Evolutionary conservation across 495 filamentous ascomycete species (phyloP).

Genomic region (Neurospora sp.): DNA sequence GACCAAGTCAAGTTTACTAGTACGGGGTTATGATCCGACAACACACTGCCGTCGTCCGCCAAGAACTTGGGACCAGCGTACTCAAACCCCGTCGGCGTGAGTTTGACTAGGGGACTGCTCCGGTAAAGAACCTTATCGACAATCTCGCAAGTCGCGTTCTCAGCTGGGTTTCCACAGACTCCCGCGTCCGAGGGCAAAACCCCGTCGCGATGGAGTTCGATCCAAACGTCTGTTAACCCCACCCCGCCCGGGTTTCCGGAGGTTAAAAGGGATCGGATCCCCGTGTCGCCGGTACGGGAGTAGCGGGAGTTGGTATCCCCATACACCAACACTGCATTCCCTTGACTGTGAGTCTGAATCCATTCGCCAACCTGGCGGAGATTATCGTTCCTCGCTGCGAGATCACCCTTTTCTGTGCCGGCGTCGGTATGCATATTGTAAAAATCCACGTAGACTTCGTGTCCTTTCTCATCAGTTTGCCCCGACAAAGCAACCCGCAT

Average conservation of each 20-base stretch:
- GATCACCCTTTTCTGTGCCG: conserved; percentile 39
- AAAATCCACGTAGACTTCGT: conserved; percentile 41
- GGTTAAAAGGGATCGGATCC: conserved; percentile 30
- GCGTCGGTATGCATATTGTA: conserved; percentile 58
- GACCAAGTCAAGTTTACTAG: conserved; percentile 45
- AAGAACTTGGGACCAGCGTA: conserved; percentile 45
- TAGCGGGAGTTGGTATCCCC: conserved; percentile 54
- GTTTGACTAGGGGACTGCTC: conserved; percentile 31
- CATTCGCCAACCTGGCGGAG: conserved; percentile 45
- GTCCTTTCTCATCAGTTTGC: conserved; percentile 4
- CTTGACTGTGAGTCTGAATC: conserved; percentile 40
- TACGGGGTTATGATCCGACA: conserved; percentile 55
- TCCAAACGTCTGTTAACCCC: conserved; percentile 42
- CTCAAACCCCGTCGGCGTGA: conserved; percentile 33
- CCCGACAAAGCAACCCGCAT: conserved; percentile 34
- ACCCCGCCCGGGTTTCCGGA: conserved; percentile 19
- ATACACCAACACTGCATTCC: conserved; percentile 49
- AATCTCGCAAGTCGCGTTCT: conserved; percentile 43
- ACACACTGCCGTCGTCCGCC: conserved; percentile 38
- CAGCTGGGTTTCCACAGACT: conserved; percentile 41
- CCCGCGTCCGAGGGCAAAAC: conserved; percentile 36
- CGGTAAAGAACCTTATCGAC: conserved; percentile 58
- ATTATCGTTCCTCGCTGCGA: conserved; percentile 42
- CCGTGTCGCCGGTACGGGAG: conserved; percentile 40
- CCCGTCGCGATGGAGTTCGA: conserved; percentile 37